Conservation (phyloP, 768 basidiomycete species). For the Mycena venus region DNA sequence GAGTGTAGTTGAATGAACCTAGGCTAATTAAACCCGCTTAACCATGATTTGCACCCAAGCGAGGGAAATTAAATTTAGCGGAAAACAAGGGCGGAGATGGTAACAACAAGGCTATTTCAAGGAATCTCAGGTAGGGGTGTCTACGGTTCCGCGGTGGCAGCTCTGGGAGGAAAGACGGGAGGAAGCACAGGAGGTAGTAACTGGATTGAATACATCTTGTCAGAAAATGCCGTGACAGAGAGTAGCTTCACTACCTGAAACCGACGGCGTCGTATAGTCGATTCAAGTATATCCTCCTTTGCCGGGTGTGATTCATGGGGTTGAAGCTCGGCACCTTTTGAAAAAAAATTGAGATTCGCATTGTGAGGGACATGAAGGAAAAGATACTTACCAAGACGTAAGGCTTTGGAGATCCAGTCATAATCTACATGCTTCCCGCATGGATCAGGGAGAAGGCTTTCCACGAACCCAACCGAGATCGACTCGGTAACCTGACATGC, state of each 20-base stretch:
- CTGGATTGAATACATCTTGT: background rate
- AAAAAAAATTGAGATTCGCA: background rate
- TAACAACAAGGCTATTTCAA: too few species aligned
- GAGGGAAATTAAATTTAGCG: too few species aligned
- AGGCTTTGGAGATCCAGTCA: background rate
- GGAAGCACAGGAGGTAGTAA: background rate
- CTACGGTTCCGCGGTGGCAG: too few species aligned
- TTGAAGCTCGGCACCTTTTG: background rate
- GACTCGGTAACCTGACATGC: slow-evolving; percentile 4
- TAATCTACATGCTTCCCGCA: background rate
- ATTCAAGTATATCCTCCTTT: background rate
- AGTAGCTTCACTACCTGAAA: background rate
- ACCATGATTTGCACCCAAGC: too few species aligned
- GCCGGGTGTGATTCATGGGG: background rate
- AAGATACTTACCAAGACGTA: background rate
- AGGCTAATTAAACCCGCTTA: too few species aligned
- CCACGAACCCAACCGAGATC: background rate
- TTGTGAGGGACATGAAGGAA: background rate
- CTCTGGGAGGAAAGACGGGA: background rate
- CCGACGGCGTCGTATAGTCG: background rate
- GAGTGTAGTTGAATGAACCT: too few species aligned
- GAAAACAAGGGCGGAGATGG: too few species aligned
- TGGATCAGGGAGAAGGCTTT: background rate
- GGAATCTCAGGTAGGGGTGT: too few species aligned
- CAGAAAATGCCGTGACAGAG: background rate